A percentile compares a stretch with the other conserved stretches of the same genome.
Evolutionary conservation across 805 yeast genomes (phyloP).

Genomic region (Saccharomycopsis javanensis): DNA sequence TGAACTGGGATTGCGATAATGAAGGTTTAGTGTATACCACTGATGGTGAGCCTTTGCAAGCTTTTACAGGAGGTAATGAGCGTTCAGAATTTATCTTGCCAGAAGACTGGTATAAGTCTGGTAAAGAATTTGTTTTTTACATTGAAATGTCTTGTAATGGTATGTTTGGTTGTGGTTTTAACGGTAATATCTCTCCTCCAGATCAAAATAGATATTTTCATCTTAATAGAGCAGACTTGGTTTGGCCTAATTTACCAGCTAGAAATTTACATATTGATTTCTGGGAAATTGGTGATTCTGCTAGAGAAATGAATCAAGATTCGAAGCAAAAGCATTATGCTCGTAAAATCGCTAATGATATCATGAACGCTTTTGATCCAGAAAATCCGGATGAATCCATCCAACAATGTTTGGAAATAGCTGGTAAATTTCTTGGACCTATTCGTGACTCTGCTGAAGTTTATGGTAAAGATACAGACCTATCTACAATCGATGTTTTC

Average conservation of each 20-base stretch:
- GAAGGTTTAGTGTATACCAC: conserved; percentile 74
- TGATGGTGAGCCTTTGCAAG: conserved; percentile 64
- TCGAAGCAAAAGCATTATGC: conserved; percentile 82
- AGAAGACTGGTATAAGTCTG: conserved; percentile 36
- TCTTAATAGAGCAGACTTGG: conserved; percentile 62
- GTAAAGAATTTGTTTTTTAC: conserved; percentile 56
- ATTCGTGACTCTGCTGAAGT: conserved; percentile 59
- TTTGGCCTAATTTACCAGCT: conserved; percentile 74
- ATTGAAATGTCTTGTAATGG: conserved; percentile 91
- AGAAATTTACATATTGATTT: conserved; percentile 70
- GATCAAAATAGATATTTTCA: conserved; percentile 64
- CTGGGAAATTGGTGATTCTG: conserved; percentile 84
- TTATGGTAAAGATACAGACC: conserved; percentile 30
- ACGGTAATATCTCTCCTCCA: conserved; percentile 55
- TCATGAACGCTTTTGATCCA: conserved; percentile 78
- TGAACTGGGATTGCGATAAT: conserved; percentile 78
- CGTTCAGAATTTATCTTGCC: conserved; percentile 70
- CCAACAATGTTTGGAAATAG: conserved; percentile 53
- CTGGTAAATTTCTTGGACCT: conserved; percentile 53
- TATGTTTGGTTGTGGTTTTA: conserved; percentile 73
- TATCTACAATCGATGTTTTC: conserved; percentile 47
- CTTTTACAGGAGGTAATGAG: conserved; percentile 80
- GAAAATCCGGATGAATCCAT: conserved; percentile 47
- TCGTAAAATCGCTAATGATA: conserved; percentile 64
- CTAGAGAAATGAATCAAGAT: conserved; percentile 69